Evolutionary conservation across 139 green algal genomes (phyloP).

Genomic region (Chlorella ohadii): DNA sequence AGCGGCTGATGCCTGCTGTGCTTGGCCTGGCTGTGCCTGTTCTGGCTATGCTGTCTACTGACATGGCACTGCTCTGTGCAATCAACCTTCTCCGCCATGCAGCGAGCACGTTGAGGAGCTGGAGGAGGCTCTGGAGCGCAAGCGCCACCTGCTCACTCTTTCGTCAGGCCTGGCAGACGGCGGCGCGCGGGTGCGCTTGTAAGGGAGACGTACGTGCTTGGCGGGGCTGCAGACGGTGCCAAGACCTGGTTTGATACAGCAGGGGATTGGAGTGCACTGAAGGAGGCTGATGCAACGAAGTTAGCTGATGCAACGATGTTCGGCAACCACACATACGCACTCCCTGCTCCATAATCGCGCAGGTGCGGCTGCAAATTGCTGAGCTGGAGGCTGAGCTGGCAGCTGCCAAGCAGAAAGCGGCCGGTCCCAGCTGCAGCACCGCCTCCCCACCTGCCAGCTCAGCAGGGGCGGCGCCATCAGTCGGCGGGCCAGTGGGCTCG

Average conservation of each 20-base stretch:
- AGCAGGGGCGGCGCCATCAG: neutral
- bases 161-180: constrained; percentile 43
- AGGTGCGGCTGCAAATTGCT: constrained; percentile 38
- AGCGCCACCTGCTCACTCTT: constrained; percentile 26
- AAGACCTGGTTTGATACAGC: too few species aligned
- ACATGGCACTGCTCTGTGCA: too few species aligned
- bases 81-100: neutral
- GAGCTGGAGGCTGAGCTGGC: constrained; percentile 26
- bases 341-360: too few species aligned
- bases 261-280: too few species aligned
- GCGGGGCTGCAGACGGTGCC: too few species aligned
- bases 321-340: too few species aligned
- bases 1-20: too few species aligned
- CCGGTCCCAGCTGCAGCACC: neutral
- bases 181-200: constrained; percentile 2
- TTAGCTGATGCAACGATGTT: too few species aligned
- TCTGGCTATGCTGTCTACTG: too few species aligned
- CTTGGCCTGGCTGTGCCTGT: too few species aligned
- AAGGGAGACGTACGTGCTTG: neutral
- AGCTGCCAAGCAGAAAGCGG: neutral
- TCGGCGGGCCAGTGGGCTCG: neutral
- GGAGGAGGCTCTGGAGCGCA: constrained; percentile 31
- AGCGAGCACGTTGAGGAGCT: constrained; percentile 20
- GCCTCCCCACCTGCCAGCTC: neutral
- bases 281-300: neutral